phyloP scores from a whole-genome alignment of 2,329 filamentous ascomycete species.

The Microascus cirrosus region DNA sequence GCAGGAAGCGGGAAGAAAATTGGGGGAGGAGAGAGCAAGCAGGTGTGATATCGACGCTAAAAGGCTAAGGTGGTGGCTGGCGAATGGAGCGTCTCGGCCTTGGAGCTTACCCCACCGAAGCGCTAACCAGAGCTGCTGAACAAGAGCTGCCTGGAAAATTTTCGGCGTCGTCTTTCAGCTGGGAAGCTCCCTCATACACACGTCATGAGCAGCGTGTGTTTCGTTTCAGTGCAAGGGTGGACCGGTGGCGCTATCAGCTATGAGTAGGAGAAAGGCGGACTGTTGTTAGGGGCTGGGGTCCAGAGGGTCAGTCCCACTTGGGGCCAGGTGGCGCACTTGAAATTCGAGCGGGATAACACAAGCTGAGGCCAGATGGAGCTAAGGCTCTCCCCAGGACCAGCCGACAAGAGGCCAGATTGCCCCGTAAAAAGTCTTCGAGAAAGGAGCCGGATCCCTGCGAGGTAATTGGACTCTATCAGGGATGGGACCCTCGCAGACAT shows the following conservation, averaged over 20 bases:
- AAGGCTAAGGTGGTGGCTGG: background rate
- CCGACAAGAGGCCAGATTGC: background rate
- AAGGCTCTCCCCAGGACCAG: background rate
- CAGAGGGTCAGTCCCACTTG: background rate
- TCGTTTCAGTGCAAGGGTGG: background rate
- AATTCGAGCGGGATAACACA: background rate
- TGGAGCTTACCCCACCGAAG: background rate
- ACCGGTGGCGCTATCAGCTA: background rate
- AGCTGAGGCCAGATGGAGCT: background rate
- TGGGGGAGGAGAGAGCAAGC: background rate
- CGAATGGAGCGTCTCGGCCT: background rate
- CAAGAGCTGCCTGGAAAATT: background rate
- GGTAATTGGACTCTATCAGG: background rate
- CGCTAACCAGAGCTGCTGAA: background rate
- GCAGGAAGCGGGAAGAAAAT: slow-evolving; percentile 1
- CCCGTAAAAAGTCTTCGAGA: background rate
- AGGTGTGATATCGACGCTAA: slow-evolving; percentile 1
- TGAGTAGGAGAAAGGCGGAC: too few species aligned
- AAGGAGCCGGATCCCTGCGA: background rate
- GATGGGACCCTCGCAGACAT: background rate
- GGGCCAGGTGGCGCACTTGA: background rate
- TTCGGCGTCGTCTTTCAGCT: background rate
- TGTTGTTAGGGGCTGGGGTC: too few species aligned
- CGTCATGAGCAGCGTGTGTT: background rate
- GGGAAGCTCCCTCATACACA: background rate